Conservation (phyloP, 2,329 filamentous ascomycete species). For the Harringtonia aguacate region DNA sequence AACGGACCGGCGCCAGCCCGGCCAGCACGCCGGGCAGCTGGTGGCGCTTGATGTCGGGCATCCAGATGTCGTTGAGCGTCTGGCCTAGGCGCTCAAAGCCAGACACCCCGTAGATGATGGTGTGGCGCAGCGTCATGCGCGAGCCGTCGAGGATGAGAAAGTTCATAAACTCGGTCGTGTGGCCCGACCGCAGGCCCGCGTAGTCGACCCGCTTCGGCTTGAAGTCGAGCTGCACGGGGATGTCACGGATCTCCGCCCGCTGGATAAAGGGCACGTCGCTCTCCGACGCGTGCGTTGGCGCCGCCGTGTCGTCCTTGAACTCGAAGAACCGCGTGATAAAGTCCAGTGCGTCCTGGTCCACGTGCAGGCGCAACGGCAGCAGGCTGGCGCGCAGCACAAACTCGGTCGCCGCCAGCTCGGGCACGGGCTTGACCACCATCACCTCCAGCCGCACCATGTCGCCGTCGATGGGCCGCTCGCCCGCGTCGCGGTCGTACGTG, state of each 20-base stretch:
- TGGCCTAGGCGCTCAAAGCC: constrained; percentile 87
- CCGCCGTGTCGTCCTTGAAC: constrained; percentile 63
- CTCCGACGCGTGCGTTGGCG: constrained; percentile 42
- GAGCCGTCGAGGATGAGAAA: constrained; percentile 87
- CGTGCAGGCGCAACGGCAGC: constrained; percentile 79
- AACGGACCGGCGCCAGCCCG: constrained; percentile 80
- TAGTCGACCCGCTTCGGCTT: constrained; percentile 99
- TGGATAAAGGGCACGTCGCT: constrained; percentile 80
- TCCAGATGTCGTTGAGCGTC: constrained; percentile 93
- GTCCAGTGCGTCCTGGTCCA: constrained; percentile 94
- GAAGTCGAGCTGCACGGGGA: constrained; percentile 81
- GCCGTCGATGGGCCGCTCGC: constrained; percentile 74
- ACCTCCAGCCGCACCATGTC: constrained; percentile 88
- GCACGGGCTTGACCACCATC: constrained; percentile 76
- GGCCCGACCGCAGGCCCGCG: constrained; percentile 78
- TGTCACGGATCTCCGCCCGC: constrained; percentile 72
- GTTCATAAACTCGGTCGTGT: constrained; percentile 98
- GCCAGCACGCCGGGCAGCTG: constrained; percentile 84
- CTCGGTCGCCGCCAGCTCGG: constrained; percentile 77
- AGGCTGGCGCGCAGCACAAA: constrained; percentile 72
- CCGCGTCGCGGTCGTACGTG: constrained; percentile 81
- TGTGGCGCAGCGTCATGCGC: constrained; percentile 74
- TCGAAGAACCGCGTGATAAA: constrained; percentile 97
- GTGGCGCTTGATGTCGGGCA: constrained; percentile 79
- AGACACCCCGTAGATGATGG: constrained; percentile 83